A percentile compares a stretch with the other conserved stretches of the same genome.
These are phyloP conservation scores for Lenzites betulinus DNA, from an alignment of 768 basidiomycete genomes.

Conservation along the genomic window DNA sequence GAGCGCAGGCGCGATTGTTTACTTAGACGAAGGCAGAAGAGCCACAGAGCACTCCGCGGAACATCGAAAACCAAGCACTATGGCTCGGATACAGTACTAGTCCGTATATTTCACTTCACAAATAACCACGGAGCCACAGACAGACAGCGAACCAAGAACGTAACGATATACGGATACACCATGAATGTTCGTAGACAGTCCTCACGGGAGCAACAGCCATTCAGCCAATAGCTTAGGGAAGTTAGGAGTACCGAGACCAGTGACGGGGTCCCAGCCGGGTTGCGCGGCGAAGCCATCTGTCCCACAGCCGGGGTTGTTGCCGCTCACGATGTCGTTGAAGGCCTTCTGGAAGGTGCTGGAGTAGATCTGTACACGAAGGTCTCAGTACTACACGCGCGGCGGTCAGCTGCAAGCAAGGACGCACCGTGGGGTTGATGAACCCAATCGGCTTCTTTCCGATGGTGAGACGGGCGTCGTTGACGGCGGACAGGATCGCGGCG, in stretches of 20 bases:
- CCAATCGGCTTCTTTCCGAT: conserved; percentile 38
- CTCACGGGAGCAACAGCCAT: conserved; percentile 17
- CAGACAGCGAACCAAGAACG: background rate
- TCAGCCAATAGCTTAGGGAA: conserved; percentile 22
- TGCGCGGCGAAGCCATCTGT: conserved; percentile 36
- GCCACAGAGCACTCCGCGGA: too few relatives aligned
- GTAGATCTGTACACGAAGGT: conserved; percentile 19
- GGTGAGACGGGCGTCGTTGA: conserved; percentile 42
- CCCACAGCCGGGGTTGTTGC: conserved; percentile 39
- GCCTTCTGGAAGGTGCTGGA: conserved; percentile 18
- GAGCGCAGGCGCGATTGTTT: too few relatives aligned
- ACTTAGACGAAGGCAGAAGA: too few relatives aligned
- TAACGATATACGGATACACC: background rate
- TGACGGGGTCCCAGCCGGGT: conserved; percentile 40
- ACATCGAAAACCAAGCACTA: too few relatives aligned
- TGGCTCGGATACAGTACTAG: too few relatives aligned
- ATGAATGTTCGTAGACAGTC: background rate
- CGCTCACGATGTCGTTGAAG: conserved; percentile 39
- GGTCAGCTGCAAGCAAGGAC: conserved; percentile 20
- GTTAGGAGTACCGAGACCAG: conserved; percentile 37
- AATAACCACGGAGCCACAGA: background rate
- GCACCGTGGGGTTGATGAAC: conserved; percentile 66
- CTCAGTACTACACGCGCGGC: background rate
- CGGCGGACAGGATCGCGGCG: conserved; percentile 36
- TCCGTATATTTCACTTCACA: too few relatives aligned